These are phyloP conservation scores for Mycena kentingensis DNA, from an alignment of 768 basidiomycete species.

Conservation along the genomic window DNA sequence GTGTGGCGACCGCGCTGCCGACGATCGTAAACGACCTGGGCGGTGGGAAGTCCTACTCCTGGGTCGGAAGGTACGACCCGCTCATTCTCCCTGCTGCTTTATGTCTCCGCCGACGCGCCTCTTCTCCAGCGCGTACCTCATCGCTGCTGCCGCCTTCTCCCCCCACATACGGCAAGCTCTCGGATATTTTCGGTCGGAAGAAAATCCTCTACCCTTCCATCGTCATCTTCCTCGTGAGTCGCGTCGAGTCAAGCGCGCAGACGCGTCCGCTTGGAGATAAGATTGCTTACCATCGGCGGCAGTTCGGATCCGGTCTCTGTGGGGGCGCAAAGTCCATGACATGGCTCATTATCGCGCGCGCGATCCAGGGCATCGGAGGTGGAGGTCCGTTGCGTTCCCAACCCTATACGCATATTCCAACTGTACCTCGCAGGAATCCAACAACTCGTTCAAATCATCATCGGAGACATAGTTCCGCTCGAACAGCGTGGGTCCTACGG, in stretches of 20 bases:
- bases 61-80: constrained; percentile 66
- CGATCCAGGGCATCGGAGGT: constrained; percentile 82
- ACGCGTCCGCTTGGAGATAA: neutral
- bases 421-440: constrained; percentile 6
- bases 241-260: neutral
- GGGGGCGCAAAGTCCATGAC: constrained; percentile 78
- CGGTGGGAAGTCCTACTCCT: constrained; percentile 64
- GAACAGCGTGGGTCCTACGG: constrained; percentile 82
- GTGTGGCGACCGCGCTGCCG: constrained; percentile 72
- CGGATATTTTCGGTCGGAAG: constrained; percentile 62
- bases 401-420: neutral
- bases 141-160: constrained; percentile 63
- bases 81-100: neutral
- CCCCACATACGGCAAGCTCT: constrained; percentile 81
- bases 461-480: constrained; percentile 81
- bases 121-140: constrained; percentile 65
- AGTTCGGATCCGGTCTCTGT: constrained; percentile 80
- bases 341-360: constrained; percentile 77
- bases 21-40: constrained; percentile 67
- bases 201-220: constrained; percentile 69
- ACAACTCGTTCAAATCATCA: constrained; percentile 61
- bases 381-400: constrained; percentile 55
- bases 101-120: neutral
- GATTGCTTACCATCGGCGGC: neutral
- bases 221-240: constrained; percentile 62